Base-by-base conservation (phyloP, 177 flowering plant genomes). In the Vitis hybrid region DNA sequence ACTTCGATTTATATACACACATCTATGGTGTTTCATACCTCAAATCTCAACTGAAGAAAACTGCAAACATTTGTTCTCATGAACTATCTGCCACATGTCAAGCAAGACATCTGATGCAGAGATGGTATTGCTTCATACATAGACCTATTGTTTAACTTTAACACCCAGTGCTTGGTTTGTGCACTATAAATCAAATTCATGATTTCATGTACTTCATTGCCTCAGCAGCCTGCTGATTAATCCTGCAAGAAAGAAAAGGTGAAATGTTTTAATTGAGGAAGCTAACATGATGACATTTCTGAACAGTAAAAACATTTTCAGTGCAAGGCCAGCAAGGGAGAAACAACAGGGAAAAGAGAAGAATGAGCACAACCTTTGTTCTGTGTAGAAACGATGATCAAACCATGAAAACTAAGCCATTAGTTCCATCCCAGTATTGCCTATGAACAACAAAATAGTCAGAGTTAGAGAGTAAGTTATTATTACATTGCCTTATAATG, bases 201-300 rank as follows among this genome's bases (percentile, higher is more conserved):
- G 16, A 11, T 51, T 65, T 51, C 11, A 12, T 51, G 7, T 20
- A 15, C 67, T 51, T 50, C 10, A 12, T 15, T 51, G 10, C 48
- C 57, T 51, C 45, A 65, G 52, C 16, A 51, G n/a, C 55, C 6
- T 19, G n/a, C 16, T 18, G 14, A 51, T 50, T 13, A 22, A 51
- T 51, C 52, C 67, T 51, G 67, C 67, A 50, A 65, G 14, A 51
- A 65, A 51, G 10, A 13, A 52, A 22, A 51, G 26, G 20, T 16
- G 18, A 49, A 55, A 29, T 16, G 15, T 14, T 55, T 55, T 0
- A 14, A 55, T 5, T 55, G 1, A 0, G 2, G 16, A 14, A 16
- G 6, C 57, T 55, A 55, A 55, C 18, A 55, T 55, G 57, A 16
- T 3, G 57, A n/a, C 57, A 14, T 3, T 5, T 55, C 19, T 55